phyloP scores from a whole-genome alignment of 192 early-diverging fungal species.

The Gaertneriomyces sp. region DNA sequence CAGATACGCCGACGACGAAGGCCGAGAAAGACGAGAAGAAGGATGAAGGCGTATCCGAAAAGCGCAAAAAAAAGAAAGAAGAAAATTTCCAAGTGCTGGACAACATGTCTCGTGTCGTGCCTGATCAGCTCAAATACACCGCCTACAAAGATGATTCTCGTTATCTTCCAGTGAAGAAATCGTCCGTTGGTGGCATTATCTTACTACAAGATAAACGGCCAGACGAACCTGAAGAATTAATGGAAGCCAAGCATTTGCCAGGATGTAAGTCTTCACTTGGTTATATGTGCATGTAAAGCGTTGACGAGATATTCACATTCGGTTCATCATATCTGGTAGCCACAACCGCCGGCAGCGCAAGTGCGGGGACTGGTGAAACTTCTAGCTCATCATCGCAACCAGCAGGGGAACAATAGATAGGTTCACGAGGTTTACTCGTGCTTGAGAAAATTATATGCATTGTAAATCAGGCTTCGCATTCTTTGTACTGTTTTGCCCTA shows the following conservation, averaged over 20 bases:
- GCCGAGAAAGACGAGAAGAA: slow-evolving; percentile 60
- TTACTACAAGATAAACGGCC: slow-evolving; percentile 75
- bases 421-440: no score
- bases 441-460: no score
- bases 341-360: no score
- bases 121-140: slow-evolving; percentile 81
- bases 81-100: slow-evolving; percentile 68
- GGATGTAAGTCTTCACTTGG: no score
- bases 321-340: not conserved
- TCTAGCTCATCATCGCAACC: no score
- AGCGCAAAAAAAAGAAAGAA: slow-evolving; percentile 71
- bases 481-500: no score
- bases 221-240: slow-evolving; percentile 76
- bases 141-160: slow-evolving; percentile 79
- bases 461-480: no score
- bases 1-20: slow-evolving; percentile 16
- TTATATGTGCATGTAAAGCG: slow-evolving; percentile 1
- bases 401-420: no score
- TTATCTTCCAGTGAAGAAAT: slow-evolving; percentile 86
- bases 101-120: slow-evolving; percentile 86
- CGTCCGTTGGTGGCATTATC: slow-evolving; percentile 76
- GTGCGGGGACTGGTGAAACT: no score
- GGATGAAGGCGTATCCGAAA: slow-evolving; percentile 37
- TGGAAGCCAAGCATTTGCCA: slow-evolving; percentile 37
- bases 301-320: not conserved